Evolutionary conservation across 257 asterid genomes (phyloP), one percentile per base, ranked within the genome.

Genomic region (Linaria vulgaris): DNA sequence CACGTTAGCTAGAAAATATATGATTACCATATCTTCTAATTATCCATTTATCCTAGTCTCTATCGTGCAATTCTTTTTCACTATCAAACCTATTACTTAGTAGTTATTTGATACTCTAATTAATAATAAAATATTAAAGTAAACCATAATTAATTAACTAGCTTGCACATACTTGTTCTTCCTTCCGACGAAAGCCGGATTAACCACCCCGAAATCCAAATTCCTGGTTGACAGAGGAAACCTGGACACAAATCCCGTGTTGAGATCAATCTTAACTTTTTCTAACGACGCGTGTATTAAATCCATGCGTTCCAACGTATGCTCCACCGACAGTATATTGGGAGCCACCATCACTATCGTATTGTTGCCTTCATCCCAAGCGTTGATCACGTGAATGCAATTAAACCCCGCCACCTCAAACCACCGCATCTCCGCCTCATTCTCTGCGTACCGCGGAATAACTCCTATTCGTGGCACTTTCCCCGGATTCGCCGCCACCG

Each of bases 311-410:
- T 80, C 94, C 24, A 84, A 7, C 21, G 83, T 69, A 37, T 86
- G 90, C 70, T 89, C 95, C 59, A 89, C 76, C n/a, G 89, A 74
- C 55, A 79, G 37, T 37, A 84, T 73, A 9, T 89, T 89, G 1
- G 95, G 88, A 4, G 90, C 95, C 63, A 89, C 79, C 82, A 89
- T 34, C 63, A 80, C 90, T 1, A 88, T 62, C 34, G 80, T 68
- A 4, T 86, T 66, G 0, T 92, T 92, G 23, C 80, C 95, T 66
- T 86, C 96, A 12, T 88, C 96, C 96, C 95, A 86, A 8, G 95
- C 90, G 44, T 81, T 88, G 19, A 79, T 79, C 13, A 80, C 85
- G 62, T 88, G 96, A 0, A 84, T 14, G 0, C 30, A 3, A 45
- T 82, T 88, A 22, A 88, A 69, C 5, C 92, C 95, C 39, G 90